Percentiles rank a stretch among this genome's conserved stretches.
phyloP scores from a whole-genome alignment of 179 eudicot species.

The Spergularia azorica region DNA sequence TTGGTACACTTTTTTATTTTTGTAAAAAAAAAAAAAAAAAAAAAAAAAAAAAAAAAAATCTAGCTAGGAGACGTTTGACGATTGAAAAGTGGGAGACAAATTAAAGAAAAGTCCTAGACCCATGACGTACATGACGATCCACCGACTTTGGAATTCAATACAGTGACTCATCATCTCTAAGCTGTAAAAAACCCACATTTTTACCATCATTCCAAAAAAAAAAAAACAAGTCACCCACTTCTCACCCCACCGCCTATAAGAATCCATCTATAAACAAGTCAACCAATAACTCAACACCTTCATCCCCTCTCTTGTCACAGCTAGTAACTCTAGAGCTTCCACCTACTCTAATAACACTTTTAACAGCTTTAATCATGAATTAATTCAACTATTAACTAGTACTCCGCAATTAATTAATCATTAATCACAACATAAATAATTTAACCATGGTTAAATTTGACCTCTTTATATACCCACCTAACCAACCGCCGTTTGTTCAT shows the following conservation, averaged over 20 bases:
- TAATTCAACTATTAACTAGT: neutral
- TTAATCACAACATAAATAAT: neutral
- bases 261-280: neutral
- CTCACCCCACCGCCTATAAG: conserved; percentile 14
- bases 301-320: conserved; percentile 12
- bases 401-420: neutral
- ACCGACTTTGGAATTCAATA: conserved; percentile 28
- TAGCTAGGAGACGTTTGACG: neutral
- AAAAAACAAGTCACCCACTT: neutral
- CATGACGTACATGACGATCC: conserved; percentile 20
- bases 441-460: conserved; percentile 20
- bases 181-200: neutral
- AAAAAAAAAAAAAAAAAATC: too few relatives aligned
- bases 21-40: too few relatives aligned
- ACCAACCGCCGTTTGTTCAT: conserved; percentile 26
- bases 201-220: neutral
- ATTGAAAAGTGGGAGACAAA: neutral
- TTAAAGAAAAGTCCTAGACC: conserved; percentile 6
- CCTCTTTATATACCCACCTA: conserved; percentile 29
- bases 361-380: neutral
- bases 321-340: conserved; percentile 25
- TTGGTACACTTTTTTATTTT: too few relatives aligned
- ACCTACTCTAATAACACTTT: neutral
- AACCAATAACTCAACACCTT: conserved; percentile 24
- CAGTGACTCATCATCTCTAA: conserved; percentile 10